A percentile compares a stretch with the other conserved stretches of the same genome.
These are phyloP conservation scores for Stephania yunnanensis DNA, from an alignment of 164 flowering plant genomes.

Conservation along the genomic window DNA sequence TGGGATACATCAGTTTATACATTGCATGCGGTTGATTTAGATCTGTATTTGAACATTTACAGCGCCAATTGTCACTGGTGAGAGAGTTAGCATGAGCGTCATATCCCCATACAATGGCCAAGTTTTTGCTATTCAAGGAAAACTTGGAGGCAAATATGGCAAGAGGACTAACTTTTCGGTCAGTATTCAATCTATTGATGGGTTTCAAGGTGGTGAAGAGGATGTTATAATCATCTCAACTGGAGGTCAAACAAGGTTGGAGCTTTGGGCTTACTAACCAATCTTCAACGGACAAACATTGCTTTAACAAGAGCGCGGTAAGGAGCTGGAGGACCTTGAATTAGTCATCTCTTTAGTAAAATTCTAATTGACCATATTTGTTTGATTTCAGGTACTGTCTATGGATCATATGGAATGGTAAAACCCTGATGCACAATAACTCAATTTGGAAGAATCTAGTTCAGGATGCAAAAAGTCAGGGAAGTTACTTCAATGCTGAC, in stretches of 20 bases:
- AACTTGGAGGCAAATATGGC: slow-evolving; percentile 26
- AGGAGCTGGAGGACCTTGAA: neutral
- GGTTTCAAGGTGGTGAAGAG: slow-evolving; percentile 51
- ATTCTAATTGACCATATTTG: slow-evolving; percentile 25
- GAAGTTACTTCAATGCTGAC: slow-evolving; percentile 18
- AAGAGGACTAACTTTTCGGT: slow-evolving; percentile 18
- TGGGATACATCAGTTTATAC: too few relatives aligned
- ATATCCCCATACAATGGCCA: slow-evolving; percentile 42
- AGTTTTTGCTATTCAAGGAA: slow-evolving; percentile 32
- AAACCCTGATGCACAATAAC: slow-evolving; percentile 15
- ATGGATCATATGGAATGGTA: slow-evolving; percentile 28
- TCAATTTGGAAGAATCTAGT: slow-evolving; percentile 22
- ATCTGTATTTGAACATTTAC: neutral
- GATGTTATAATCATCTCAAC: slow-evolving; percentile 37
- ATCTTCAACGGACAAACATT: slow-evolving; percentile 29
- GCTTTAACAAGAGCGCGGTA: slow-evolving; percentile 35
- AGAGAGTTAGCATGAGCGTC: slow-evolving; percentile 26
- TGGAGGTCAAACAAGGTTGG: slow-evolving; percentile 22
- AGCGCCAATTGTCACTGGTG: slow-evolving; percentile 17
- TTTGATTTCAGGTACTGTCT: slow-evolving; percentile 46
- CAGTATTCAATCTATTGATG: slow-evolving; percentile 43
- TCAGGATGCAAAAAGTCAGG: slow-evolving; percentile 19
- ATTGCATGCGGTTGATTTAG: too few relatives aligned
- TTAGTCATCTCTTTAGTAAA: neutral
- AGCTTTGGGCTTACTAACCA: slow-evolving; percentile 17